phyloP scores from a whole-genome alignment of 768 basidiomycete genomes.

The Antrodiella citrinella region DNA sequence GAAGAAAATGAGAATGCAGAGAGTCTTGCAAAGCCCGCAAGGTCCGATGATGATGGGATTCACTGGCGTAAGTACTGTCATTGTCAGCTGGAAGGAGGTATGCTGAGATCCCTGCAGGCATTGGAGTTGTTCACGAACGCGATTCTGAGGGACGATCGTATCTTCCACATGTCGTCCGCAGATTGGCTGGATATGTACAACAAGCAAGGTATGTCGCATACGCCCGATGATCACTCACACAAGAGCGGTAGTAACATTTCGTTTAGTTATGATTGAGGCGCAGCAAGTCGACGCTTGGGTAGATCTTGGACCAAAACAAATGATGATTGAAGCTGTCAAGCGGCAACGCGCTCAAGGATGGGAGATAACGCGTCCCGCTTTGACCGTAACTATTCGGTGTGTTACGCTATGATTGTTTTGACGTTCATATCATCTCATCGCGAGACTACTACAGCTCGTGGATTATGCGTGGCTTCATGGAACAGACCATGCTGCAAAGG shows the following conservation, averaged over 20 bases:
- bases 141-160: slow-evolving; percentile 20
- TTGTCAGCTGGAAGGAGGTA: not conserved
- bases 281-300: slow-evolving; percentile 15
- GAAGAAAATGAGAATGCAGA: not conserved
- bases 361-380: slow-evolving; percentile 24
- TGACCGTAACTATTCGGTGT: slow-evolving; percentile 33
- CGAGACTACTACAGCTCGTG: slow-evolving; percentile 22
- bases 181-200: slow-evolving; percentile 18
- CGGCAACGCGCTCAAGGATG: slow-evolving; percentile 19
- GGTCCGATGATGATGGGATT: no score
- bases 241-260: no score
- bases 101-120: slow-evolving; percentile 13
- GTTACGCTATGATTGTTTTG: slow-evolving; percentile 15
- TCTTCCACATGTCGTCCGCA: slow-evolving; percentile 15
- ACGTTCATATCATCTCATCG: not conserved
- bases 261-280: slow-evolving; percentile 6
- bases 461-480: slow-evolving; percentile 32
- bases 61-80: not conserved
- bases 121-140: slow-evolving; percentile 17
- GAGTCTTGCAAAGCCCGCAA: not conserved
- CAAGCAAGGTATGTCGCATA: slow-evolving; percentile 12
- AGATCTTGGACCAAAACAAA: slow-evolving; percentile 2
- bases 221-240: not conserved
- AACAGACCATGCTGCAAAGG: slow-evolving; percentile 11
- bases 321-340: slow-evolving; percentile 17